Conservation (phyloP, 2,329 filamentous ascomycete genomes). For the Trichoderma polysporum region DNA sequence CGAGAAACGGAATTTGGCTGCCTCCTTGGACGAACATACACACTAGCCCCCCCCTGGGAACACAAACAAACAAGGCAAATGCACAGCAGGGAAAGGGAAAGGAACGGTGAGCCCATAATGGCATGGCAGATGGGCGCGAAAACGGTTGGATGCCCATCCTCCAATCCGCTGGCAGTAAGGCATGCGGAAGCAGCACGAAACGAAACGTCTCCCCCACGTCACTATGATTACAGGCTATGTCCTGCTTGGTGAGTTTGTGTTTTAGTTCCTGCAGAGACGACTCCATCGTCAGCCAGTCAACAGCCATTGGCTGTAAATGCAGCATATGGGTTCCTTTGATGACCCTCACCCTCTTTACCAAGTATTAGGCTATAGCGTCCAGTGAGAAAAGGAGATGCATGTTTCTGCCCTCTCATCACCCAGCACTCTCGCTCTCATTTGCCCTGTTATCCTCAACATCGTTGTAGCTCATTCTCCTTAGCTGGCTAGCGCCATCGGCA, state of each 20-base stretch:
- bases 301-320: neutral
- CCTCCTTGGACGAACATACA: neutral
- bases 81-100: neutral
- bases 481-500: conserved; percentile 23
- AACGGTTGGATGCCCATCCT: neutral
- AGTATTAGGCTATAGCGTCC: neutral
- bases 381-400: neutral
- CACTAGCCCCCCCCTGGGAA: neutral
- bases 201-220: neutral
- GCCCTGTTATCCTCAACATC: neutral
- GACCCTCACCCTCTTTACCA: neutral
- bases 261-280: conserved; percentile 7
- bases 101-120: neutral
- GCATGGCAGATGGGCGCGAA: neutral
- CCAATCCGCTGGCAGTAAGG: neutral
- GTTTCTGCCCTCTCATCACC: neutral
- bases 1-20: neutral
- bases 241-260: neutral
- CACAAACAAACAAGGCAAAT: neutral
- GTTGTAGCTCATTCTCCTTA: neutral
- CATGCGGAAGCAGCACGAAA: neutral
- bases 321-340: neutral
- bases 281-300: neutral
- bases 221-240: conserved; percentile 3
- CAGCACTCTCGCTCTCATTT: neutral